These are phyloP conservation scores for Populus deltoides DNA, from an alignment of 345 rosid species.

Conservation along the genomic window DNA sequence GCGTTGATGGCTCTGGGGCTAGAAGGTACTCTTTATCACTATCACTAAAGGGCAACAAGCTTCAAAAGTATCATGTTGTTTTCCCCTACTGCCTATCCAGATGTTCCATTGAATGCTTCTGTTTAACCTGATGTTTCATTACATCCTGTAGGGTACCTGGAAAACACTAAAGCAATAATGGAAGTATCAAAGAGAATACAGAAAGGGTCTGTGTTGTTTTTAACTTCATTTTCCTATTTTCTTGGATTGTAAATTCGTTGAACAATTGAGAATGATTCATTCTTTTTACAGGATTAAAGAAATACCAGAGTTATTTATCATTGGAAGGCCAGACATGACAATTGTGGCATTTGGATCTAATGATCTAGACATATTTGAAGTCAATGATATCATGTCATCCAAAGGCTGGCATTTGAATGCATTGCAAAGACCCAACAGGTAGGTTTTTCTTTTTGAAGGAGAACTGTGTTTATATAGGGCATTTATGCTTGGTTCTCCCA, in stretches of 20 bases:
- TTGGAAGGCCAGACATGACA: conserved; percentile 94
- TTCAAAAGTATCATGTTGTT: conserved; percentile 13
- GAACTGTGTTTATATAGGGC: background rate
- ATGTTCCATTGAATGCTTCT: conserved; percentile 7
- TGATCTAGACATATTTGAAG: conserved; percentile 76
- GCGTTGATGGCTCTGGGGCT: conserved; percentile 84
- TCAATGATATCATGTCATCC: conserved; percentile 75
- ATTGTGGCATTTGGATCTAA: conserved; percentile 78
- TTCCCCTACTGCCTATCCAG: conserved; percentile 10
- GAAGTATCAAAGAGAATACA: conserved; percentile 69
- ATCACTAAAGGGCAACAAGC: no score
- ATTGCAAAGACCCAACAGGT: conserved; percentile 92
- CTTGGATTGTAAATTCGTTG: conserved; percentile 5
- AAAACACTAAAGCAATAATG: conserved; percentile 71
- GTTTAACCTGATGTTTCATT: conserved; percentile 18
- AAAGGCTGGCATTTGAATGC: conserved; percentile 99
- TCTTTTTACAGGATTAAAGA: conserved; percentile 54
- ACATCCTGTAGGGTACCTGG: conserved; percentile 59
- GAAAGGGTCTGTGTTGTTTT: conserved; percentile 49
- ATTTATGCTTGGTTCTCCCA: background rate
- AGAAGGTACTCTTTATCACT: conserved; percentile 75
- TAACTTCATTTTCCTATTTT: background rate
- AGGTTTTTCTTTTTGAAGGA: background rate
- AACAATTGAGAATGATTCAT: background rate
- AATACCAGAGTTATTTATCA: conserved; percentile 63